Base-by-base conservation (phyloP, 176 grass and related monocot genomes). In the Eragrostis nindensis region DNA sequence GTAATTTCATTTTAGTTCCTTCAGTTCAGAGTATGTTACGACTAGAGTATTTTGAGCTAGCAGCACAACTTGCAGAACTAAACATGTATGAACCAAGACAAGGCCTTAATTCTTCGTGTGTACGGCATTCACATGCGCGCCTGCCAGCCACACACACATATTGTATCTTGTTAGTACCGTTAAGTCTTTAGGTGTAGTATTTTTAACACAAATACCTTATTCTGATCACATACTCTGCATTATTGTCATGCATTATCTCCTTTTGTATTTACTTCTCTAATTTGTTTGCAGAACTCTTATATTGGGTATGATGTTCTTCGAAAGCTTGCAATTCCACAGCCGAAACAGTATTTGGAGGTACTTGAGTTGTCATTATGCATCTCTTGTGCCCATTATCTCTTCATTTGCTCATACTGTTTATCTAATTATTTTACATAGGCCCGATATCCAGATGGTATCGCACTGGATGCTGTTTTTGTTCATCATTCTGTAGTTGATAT, bases 271-370 rank as follows among this genome's bases (percentile, higher is more conserved):
- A 84, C 66, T 68, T 54, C 38, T 80, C 30, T 56, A 46, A 74
- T 80, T 68, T 47, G 2, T 84, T 85, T 76, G 59, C 84, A 98
- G 95, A 98, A 98, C 83, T 95, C 95, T 86, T 98, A 98, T 69
- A 89, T 98, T 70, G 91, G 90, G 62, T 98, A 98, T 17, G 88
- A 98, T 17, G 84, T 95, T 55, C 95, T 98, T 89, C 92, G 87
- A 61, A 98, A 95, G 85, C 95, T 98, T 55, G 80, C 78, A 21
- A 94, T 98, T 70, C 95, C 95, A 85, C 95, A 95, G 71, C 95
- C 95, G 56, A 98, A 93, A 83, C 95, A 98, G 56, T 98, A 91
- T 77, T 79, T 98, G 82, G 92, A 95, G 92, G 95, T 98, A 93
- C 53, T 71, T 83, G 70, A 90, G 77, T 9, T 79, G 70, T 75